phyloP scores from a whole-genome alignment of 1,284 basidiomycete genomes.

The Leccinum fuscescens region DNA sequence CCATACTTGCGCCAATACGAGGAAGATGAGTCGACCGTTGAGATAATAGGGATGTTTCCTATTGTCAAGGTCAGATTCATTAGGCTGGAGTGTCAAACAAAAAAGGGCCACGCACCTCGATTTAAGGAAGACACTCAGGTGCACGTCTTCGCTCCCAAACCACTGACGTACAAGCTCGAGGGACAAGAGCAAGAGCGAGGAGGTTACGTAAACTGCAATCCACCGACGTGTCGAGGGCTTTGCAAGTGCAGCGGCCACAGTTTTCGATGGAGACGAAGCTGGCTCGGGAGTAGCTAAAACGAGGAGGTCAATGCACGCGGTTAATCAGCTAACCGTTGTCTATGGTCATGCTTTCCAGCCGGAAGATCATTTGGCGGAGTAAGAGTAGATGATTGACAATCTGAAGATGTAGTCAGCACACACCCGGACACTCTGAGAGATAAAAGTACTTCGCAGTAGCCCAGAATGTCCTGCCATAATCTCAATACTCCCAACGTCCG shows the following conservation, averaged over 20 bases:
- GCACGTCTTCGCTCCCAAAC: constrained; percentile 38
- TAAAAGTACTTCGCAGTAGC: no score
- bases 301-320: constrained; percentile 2
- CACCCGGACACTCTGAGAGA: no score
- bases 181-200: constrained; percentile 41
- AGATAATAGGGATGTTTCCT: constrained; percentile 72
- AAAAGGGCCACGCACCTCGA: constrained; percentile 48
- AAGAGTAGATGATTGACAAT: no score
- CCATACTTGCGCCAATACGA: constrained; percentile 51
- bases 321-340: neutral
- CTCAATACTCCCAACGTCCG: constrained; percentile 59
- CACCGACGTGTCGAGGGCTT: constrained; percentile 46
- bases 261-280: constrained; percentile 51
- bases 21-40: constrained; percentile 61
- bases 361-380: no score
- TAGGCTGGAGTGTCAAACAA: neutral
- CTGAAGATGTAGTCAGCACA: no score
- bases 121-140: constrained; percentile 56
- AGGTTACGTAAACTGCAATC: constrained; percentile 43
- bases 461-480: no score
- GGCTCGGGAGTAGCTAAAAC: constrained; percentile 44
- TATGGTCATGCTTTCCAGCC: no score
- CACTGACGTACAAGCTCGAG: constrained; percentile 41
- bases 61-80: neutral
- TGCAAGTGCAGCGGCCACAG: constrained; percentile 44